Evolutionary conservation across 2,329 filamentous ascomycete genomes (phyloP).

Genomic region (Hypoxylon sp.): DNA sequence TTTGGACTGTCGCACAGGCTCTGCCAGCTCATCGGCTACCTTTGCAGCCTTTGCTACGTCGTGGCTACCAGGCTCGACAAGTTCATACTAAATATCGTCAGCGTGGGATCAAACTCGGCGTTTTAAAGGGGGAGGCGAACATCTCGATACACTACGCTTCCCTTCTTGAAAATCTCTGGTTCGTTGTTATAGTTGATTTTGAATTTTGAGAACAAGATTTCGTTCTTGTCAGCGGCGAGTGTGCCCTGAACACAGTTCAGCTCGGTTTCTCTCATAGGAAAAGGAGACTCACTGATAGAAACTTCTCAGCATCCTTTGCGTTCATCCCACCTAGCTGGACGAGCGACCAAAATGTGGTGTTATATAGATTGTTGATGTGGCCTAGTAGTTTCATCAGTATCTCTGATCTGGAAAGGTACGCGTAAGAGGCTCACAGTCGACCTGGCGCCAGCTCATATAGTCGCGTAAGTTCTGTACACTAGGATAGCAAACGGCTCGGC

Average conservation of each 20-base stretch:
- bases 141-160: constrained; percentile 89
- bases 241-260: constrained; percentile 74
- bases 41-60: constrained; percentile 61
- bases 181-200: constrained; percentile 99
- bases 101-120: constrained; percentile 17
- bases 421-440: constrained; percentile 79
- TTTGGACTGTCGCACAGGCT: constrained; percentile 74
- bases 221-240: constrained; percentile 89
- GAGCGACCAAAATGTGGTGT: constrained; percentile 95
- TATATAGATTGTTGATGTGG: constrained; percentile 99
- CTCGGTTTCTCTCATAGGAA: neutral
- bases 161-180: constrained; percentile 91
- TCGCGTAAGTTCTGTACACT: constrained; percentile 85
- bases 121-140: constrained; percentile 60
- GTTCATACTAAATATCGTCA: constrained; percentile 71
- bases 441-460: constrained; percentile 97
- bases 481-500: constrained; percentile 91
- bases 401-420: neutral
- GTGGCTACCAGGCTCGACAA: constrained; percentile 72
- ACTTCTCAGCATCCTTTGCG: constrained; percentile 83
- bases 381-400: constrained; percentile 64
- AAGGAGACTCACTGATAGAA: constrained; percentile 73
- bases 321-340: constrained; percentile 83
- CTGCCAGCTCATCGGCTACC: constrained; percentile 65
- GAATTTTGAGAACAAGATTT: constrained; percentile 91